Percentiles rank a stretch among this genome's conserved stretches.
phyloP scores from a whole-genome alignment of 192 early-diverging fungal genomes.

The Coemansia sp. region DNA sequence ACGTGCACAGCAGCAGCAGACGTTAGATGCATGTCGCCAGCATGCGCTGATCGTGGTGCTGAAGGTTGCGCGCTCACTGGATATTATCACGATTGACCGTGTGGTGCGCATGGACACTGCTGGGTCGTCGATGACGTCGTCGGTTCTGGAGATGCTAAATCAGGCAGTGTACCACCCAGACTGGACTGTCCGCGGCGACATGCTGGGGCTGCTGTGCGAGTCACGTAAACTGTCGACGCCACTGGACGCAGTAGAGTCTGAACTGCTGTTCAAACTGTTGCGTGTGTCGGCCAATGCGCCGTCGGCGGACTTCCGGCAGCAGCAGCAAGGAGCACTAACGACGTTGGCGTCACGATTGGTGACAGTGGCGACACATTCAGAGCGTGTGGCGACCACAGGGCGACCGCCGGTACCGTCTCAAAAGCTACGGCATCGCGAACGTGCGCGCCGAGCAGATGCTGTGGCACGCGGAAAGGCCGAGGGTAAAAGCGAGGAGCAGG shows the following conservation, averaged over 20 bases:
- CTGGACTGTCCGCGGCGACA: conserved; percentile 70
- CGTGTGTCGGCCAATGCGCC: conserved; percentile 68
- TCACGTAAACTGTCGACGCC: conserved; percentile 65
- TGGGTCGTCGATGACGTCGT: background rate
- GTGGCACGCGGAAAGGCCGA: conserved; percentile 18
- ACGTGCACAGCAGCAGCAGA: conserved; percentile 19
- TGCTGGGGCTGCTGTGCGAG: conserved; percentile 79
- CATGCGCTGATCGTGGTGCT: conserved; percentile 54
- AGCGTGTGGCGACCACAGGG: conserved; percentile 34
- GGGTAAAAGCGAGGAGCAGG: conserved; percentile 34
- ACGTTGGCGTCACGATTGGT: conserved; percentile 63
- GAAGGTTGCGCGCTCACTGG: conserved; percentile 36
- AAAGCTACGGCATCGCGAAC: conserved; percentile 41
- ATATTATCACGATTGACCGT: conserved; percentile 34
- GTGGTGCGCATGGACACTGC: conserved; percentile 17
- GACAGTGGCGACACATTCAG: conserved; percentile 36
- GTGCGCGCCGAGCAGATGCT: conserved; percentile 24
- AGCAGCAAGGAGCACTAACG: conserved; percentile 60
- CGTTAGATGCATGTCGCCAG: conserved; percentile 31
- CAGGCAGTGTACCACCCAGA: conserved; percentile 73
- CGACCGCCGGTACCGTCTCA: conserved; percentile 47
- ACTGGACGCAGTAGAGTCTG: conserved; percentile 62
- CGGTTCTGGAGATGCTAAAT: conserved; percentile 48
- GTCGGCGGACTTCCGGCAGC: conserved; percentile 81
- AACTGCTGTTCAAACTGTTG: conserved; percentile 66